phyloP scores from a whole-genome alignment of 2,329 filamentous ascomycete species.

The Pyrenochaeta sp. region DNA sequence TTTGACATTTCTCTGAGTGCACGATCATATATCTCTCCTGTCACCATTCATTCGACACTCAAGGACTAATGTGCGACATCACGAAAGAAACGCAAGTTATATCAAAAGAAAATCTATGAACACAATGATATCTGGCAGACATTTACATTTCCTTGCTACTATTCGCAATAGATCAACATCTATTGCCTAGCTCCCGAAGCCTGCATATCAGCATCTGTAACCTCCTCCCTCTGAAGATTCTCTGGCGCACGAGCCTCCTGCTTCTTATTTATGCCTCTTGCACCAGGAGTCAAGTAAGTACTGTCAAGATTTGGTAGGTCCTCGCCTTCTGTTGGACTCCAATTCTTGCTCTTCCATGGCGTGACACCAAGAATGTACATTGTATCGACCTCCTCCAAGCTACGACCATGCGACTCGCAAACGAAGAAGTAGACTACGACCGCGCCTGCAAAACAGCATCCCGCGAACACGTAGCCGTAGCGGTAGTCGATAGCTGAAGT shows the following conservation, averaged over 20 bases:
- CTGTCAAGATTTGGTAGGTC: conserved; percentile 43
- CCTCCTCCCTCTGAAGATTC: conserved; percentile 28
- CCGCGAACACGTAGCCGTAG: conserved; percentile 79
- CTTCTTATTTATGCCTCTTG: conserved; percentile 43
- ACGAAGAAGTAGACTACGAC: conserved; percentile 79
- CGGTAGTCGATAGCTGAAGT: conserved; percentile 73
- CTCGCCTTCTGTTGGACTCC: conserved; percentile 50
- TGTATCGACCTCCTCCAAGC: conserved; percentile 78
- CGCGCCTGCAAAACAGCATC: conserved; percentile 70
- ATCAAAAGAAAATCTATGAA: no score
- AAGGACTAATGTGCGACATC: no score
- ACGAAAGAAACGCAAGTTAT: no score
- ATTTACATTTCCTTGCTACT: no score
- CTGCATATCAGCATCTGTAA: conserved; percentile 22
- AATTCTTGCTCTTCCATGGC: conserved; percentile 68
- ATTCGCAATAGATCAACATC: no score
- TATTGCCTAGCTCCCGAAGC: conserved; percentile 17
- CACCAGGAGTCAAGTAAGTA: conserved; percentile 44
- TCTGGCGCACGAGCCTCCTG: conserved; percentile 38
- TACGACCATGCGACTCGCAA: conserved; percentile 75
- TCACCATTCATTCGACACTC: no score
- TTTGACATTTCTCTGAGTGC: no score
- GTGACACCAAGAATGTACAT: conserved; percentile 72
- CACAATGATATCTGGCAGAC: no score
- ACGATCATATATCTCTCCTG: no score